A percentile compares a stretch with the other conserved stretches of the same genome.
Evolutionary conservation across 768 basidiomycete species (phyloP).

Genomic region (Boletus subparvulus): DNA sequence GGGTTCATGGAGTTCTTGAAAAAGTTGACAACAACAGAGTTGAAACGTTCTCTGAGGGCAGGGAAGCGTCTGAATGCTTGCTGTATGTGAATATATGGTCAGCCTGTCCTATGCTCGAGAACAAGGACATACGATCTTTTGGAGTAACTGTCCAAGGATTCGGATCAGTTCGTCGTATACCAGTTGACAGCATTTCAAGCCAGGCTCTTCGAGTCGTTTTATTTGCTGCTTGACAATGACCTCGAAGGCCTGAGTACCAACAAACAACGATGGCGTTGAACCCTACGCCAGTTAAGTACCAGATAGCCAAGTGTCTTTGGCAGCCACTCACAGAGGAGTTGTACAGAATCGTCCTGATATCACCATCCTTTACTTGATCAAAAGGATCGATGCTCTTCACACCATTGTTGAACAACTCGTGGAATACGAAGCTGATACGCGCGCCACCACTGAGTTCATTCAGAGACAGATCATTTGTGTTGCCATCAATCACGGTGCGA

Average conservation of each 20-base stretch:
- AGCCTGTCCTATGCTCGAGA: background rate
- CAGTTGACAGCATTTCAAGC: constrained; percentile 89
- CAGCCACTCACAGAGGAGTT: constrained; percentile 82
- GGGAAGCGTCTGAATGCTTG: constrained; percentile 96
- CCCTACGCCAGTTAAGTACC: constrained; percentile 51
- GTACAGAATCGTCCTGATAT: constrained; percentile 93
- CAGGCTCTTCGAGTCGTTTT: constrained; percentile 91
- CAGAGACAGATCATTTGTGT: constrained; percentile 90
- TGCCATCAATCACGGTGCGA: constrained; percentile 95
- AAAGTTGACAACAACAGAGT: constrained; percentile 92
- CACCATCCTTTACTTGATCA: constrained; percentile 98
- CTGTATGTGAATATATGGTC: constrained; percentile 40
- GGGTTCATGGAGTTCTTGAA: constrained; percentile 94
- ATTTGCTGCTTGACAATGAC: constrained; percentile 99
- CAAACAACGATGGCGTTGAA: constrained; percentile 93
- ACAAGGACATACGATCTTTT: constrained; percentile 71
- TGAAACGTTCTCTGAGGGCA: constrained; percentile 95
- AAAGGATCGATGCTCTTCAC: constrained; percentile 96
- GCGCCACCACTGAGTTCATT: constrained; percentile 99
- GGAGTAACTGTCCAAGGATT: constrained; percentile 88
- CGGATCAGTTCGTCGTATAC: constrained; percentile 98
- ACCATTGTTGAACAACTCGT: constrained; percentile 96
- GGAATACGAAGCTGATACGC: constrained; percentile 98
- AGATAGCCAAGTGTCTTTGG: background rate
- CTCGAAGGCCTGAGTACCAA: constrained; percentile 96